Conservation (phyloP, 257 asterid species). For the Lantana camara region DNA sequence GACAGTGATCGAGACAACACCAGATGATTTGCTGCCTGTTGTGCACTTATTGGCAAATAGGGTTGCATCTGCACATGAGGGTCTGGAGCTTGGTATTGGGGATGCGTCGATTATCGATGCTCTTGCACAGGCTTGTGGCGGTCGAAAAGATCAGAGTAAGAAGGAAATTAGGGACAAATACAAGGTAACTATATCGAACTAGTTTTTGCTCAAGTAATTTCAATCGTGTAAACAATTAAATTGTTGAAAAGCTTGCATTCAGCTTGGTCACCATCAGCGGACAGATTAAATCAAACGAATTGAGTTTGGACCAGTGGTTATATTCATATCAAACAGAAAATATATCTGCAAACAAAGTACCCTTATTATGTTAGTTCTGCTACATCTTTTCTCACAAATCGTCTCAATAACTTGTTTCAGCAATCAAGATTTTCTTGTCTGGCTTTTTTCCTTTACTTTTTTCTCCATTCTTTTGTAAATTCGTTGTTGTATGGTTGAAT, state of each 20-base stretch:
- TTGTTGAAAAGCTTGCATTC: neutral
- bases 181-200: slow-evolving; percentile 48
- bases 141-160: slow-evolving; percentile 75
- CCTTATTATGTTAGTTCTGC: no score
- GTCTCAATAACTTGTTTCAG: no score
- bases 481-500: neutral
- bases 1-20: slow-evolving; percentile 84
- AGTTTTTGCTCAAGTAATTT: slow-evolving; percentile 8
- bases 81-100: slow-evolving; percentile 94
- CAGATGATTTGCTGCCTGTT: slow-evolving; percentile 73
- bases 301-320: neutral
- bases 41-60: slow-evolving; percentile 77
- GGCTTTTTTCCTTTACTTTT: no score
- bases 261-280: neutral
- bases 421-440: no score
- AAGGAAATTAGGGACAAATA: no score
- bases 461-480: no score
- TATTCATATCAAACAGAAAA: no score
- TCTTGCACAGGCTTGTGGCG: slow-evolving; percentile 92
- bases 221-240: no score
- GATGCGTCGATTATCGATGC: slow-evolving; percentile 83
- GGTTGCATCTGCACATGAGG: slow-evolving; percentile 88
- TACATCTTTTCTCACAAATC: no score
- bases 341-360: no score
- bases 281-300: neutral